Conservation (phyloP, 2,329 filamentous ascomycete genomes). For the Trichoderma sp. region DNA sequence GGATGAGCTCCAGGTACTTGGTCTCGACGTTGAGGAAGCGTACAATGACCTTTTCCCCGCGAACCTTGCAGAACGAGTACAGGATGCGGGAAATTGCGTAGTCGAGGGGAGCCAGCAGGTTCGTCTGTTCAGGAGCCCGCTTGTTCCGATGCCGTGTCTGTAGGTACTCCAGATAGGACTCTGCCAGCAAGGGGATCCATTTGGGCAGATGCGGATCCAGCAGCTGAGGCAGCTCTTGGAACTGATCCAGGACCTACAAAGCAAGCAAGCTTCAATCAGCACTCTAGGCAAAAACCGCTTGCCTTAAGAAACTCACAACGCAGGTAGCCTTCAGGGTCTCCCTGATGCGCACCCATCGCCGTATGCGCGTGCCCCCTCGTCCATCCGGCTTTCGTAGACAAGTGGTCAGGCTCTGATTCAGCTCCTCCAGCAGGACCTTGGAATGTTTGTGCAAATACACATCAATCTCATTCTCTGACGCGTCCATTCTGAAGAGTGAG, state of each 20-base stretch:
- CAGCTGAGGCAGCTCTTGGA: constrained; percentile 93
- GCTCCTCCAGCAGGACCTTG: constrained; percentile 59
- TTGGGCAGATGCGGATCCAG: constrained; percentile 80
- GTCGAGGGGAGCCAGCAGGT: constrained; percentile 59
- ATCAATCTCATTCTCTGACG: constrained; percentile 61
- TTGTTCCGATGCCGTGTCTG: constrained; percentile 48
- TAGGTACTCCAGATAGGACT: constrained; percentile 73
- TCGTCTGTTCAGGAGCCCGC: constrained; percentile 37
- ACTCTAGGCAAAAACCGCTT: not conserved
- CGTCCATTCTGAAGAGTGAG: constrained; percentile 54
- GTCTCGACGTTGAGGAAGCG: constrained; percentile 91
- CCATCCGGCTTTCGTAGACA: constrained; percentile 58
- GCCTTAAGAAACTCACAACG: constrained; percentile 42
- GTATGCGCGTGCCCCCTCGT: constrained; percentile 46
- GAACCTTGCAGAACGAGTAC: constrained; percentile 91
- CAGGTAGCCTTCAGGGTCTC: constrained; percentile 54
- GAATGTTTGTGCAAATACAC: constrained; percentile 64
- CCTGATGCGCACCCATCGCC: constrained; percentile 52
- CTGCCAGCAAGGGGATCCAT: constrained; percentile 73
- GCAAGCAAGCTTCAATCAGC: not conserved
- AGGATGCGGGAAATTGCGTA: constrained; percentile 76
- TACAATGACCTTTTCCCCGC: constrained; percentile 89
- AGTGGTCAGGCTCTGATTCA: constrained; percentile 54
- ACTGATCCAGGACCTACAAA: constrained; percentile 70
- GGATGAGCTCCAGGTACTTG: constrained; percentile 76